Evolutionary conservation across 441 rosid genomes (phyloP).

Genomic region (Gossypium davidsonii): DNA sequence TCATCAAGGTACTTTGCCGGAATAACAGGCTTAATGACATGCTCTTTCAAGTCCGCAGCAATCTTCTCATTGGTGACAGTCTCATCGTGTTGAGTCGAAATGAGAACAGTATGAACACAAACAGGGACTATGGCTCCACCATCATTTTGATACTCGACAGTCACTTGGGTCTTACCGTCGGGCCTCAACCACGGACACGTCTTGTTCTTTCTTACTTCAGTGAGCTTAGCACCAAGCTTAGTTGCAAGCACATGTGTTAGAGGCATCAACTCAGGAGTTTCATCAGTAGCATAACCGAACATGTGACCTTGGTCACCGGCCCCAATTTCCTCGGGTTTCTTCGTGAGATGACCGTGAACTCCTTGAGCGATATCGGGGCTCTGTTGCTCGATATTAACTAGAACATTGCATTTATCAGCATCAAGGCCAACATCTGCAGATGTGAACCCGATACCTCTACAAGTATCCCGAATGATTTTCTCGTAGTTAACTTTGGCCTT

Average conservation of each 20-base stretch:
- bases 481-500: conserved; percentile 57
- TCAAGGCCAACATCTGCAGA: conserved; percentile 73
- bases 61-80: conserved; percentile 64
- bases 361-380: not conserved
- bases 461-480: conserved; percentile 66
- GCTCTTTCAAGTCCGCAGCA: conserved; percentile 38
- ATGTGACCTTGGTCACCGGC: not conserved
- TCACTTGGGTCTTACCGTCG: conserved; percentile 77
- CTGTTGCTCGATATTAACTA: not conserved
- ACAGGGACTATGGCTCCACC: conserved; percentile 66
- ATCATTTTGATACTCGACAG: conserved; percentile 63
- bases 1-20: conserved; percentile 54
- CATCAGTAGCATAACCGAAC: not conserved
- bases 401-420: conserved; percentile 22
- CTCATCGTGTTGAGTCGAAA: conserved; percentile 77
- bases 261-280: not conserved
- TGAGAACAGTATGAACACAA: conserved; percentile 64
- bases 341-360: not conserved
- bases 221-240: conserved; percentile 59
- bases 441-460: conserved; percentile 62
- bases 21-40: not conserved
- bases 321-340: not conserved
- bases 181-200: conserved; percentile 74
- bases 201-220: conserved; percentile 74
- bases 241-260: conserved; percentile 1